These are phyloP conservation scores for Aureobasidium vineae DNA, from an alignment of 2,329 filamentous ascomycete species.

Conservation along the genomic window DNA sequence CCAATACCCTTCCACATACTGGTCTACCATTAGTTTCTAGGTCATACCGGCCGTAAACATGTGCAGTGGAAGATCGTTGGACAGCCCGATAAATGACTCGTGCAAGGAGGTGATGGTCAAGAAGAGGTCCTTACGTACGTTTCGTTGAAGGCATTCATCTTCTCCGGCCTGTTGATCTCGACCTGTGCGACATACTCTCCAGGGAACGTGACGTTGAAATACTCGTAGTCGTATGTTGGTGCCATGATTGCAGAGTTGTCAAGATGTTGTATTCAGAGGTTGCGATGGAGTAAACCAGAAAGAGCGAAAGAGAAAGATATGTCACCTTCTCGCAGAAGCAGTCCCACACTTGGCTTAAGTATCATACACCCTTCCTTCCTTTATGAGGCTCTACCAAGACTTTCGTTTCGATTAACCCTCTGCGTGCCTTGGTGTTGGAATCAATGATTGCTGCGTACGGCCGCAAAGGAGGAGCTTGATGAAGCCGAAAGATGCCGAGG, in stretches of 20 bases:
- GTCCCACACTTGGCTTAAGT: slow-evolving; percentile 13
- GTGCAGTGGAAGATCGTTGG: not conserved
- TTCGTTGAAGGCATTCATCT: slow-evolving; percentile 84
- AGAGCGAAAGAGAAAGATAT: slow-evolving; percentile 4
- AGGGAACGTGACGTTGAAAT: slow-evolving; percentile 74
- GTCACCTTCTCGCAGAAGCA: not conserved
- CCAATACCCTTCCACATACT: slow-evolving; percentile 85
- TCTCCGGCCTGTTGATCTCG: slow-evolving; percentile 81
- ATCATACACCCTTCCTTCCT: not conserved
- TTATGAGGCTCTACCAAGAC: slow-evolving; percentile 5
- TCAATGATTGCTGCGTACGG: not conserved
- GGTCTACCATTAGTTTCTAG: not conserved
- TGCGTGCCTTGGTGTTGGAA: slow-evolving; percentile 10
- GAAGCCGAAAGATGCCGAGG: slow-evolving; percentile 8
- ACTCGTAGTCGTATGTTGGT: slow-evolving; percentile 52
- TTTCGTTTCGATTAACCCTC: not conserved
- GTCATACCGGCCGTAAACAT: not conserved
- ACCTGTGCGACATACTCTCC: slow-evolving; percentile 77
- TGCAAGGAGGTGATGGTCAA: not conserved
- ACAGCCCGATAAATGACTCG: slow-evolving; percentile 8
- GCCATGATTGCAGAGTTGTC: slow-evolving; percentile 8
- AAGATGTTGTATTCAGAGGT: not conserved
- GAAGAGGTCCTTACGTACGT: slow-evolving; percentile 44
- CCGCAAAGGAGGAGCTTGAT: slow-evolving; percentile 16
- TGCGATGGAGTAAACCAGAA: not conserved